These are phyloP conservation scores for Cladophialophora carrionii DNA, from an alignment of 2,329 filamentous ascomycete species.

Conservation along the genomic window DNA sequence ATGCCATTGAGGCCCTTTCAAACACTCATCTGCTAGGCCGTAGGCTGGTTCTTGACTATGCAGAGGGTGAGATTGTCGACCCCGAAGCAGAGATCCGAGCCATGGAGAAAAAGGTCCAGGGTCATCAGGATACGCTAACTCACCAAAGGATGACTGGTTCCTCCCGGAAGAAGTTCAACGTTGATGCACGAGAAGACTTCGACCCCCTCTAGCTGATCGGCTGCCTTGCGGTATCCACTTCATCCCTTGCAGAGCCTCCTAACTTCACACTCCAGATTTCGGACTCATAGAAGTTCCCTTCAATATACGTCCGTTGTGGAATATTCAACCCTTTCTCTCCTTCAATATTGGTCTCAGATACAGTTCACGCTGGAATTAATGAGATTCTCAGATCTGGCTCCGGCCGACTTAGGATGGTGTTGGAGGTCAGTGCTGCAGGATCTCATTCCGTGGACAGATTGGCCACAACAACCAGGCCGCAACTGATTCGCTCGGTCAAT, in stretches of 20 bases:
- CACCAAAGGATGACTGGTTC: conserved; percentile 79
- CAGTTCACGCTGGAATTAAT: background rate
- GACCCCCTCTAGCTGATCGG: conserved; percentile 44
- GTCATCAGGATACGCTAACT: conserved; percentile 87
- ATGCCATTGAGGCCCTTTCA: conserved; percentile 85
- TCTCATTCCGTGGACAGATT: conserved; percentile 27
- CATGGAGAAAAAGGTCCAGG: conserved; percentile 94
- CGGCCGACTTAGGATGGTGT: background rate
- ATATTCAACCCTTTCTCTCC: conserved; percentile 10
- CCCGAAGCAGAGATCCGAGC: conserved; percentile 94
- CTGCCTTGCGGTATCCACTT: conserved; percentile 10
- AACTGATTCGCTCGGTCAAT: conserved; percentile 1
- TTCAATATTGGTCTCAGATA: conserved; percentile 22
- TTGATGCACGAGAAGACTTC: conserved; percentile 67
- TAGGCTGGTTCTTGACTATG: conserved; percentile 87
- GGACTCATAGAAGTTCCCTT: conserved; percentile 13
- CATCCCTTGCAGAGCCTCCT: conserved; percentile 30
- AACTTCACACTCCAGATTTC: conserved; percentile 4
- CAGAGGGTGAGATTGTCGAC: conserved; percentile 83
- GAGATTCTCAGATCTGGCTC: background rate
- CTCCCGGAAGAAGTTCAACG: conserved; percentile 83
- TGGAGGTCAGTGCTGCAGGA: conserved; percentile 8
- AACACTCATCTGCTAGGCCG: conserved; percentile 93
- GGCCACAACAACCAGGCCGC: conserved; percentile 10
- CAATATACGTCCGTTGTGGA: conserved; percentile 8